Evolutionary conservation across 352 stramenopile species (phyloP).

Genomic region (Pythium aphanidermatum): DNA sequence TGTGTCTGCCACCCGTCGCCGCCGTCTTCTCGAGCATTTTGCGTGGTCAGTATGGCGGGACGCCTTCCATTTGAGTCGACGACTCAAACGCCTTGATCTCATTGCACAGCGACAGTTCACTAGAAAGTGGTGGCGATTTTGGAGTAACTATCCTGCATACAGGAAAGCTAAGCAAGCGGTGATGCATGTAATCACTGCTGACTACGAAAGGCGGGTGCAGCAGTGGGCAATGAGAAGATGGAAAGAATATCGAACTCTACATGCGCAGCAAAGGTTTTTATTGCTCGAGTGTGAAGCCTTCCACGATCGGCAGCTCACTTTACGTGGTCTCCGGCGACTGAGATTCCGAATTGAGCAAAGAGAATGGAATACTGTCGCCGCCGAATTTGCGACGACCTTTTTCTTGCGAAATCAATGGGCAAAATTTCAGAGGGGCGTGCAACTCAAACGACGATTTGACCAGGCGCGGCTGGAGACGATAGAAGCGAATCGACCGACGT

Average conservation of each 20-base stretch:
- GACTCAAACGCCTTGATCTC: not conserved
- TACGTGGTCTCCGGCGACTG: too few relatives aligned
- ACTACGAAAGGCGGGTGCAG: not conserved
- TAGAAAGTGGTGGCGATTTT: conserved; percentile 13
- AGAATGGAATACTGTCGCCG: too few relatives aligned
- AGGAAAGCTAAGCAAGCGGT: not conserved
- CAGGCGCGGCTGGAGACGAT: too few relatives aligned
- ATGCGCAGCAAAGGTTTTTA: too few relatives aligned
- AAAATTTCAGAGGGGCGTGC: too few relatives aligned
- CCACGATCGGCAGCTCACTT: too few relatives aligned
- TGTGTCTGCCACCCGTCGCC: not conserved
- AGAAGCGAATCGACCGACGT: conserved; percentile 1
- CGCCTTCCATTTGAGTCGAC: conserved; percentile 1
- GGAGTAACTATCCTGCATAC: not conserved
- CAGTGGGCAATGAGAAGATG: not conserved
- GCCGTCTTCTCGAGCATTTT: not conserved
- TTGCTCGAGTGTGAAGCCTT: too few relatives aligned
- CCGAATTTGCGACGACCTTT: too few relatives aligned
- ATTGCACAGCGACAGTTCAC: not conserved
- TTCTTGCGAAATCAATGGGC: too few relatives aligned
- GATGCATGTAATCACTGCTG: not conserved
- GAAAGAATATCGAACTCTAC: too few relatives aligned
- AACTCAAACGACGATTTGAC: too few relatives aligned
- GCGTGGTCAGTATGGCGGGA: conserved; percentile 8
- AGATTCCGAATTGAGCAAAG: too few relatives aligned